Percentiles rank a stretch among this genome's conserved stretches.
Evolutionary conservation across 2,329 filamentous ascomycete species (phyloP).

Genomic region (Trichoderma asperellum): DNA sequence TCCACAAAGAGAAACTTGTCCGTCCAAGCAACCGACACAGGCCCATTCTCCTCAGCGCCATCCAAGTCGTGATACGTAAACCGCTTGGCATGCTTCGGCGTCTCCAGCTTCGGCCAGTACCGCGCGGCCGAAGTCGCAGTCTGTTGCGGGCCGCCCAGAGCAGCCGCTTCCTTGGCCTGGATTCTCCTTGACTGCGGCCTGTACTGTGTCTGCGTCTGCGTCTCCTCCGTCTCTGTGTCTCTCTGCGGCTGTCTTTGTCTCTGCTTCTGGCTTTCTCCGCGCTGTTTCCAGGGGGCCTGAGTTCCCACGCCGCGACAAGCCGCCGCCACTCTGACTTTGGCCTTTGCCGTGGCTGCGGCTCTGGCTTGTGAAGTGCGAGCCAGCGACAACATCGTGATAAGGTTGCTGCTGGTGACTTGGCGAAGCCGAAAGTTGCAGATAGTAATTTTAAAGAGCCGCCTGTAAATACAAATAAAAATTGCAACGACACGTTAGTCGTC

Average conservation of each 20-base stretch:
- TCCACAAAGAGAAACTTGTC: conserved; percentile 38
- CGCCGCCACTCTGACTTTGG: not conserved
- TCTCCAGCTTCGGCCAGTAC: conserved; percentile 30
- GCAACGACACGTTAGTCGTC: too few species aligned
- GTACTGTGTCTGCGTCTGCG: not conserved
- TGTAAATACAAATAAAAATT: not conserved
- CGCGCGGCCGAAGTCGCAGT: conserved; percentile 18
- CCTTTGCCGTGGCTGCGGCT: conserved; percentile 2
- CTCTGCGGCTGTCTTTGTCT: not conserved
- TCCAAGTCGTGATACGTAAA: conserved; percentile 26
- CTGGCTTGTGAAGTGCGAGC: conserved; percentile 2
- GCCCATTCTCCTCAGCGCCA: not conserved
- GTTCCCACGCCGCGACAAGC: conserved; percentile 3
- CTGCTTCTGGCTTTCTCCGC: not conserved
- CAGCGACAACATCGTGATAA: not conserved
- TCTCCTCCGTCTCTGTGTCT: not conserved
- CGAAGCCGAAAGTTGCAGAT: not conserved
- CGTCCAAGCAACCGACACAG: conserved; percentile 37
- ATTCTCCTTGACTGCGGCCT: not conserved
- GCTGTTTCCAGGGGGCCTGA: not conserved
- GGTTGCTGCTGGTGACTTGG: not conserved
- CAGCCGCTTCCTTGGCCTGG: not conserved
- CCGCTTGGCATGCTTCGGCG: conserved; percentile 29
- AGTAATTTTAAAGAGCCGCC: not conserved
- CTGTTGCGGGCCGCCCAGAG: not conserved